Base-by-base conservation (phyloP, 1,284 basidiomycete genomes). In the Uromyces viciae-fabae region DNA sequence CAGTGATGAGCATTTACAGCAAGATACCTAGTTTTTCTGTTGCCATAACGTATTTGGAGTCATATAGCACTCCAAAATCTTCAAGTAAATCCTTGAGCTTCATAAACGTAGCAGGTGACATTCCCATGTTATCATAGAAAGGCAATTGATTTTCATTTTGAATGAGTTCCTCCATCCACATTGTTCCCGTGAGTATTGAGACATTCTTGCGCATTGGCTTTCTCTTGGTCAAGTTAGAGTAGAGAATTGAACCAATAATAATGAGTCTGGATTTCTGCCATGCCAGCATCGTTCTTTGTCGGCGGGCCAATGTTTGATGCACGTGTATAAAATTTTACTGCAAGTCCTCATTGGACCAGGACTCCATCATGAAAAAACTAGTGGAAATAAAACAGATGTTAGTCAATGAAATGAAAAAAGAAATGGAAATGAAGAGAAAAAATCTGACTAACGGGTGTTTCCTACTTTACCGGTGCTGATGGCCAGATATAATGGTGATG, bases 1-100 rank as follows among this genome's bases (percentile, higher is more conserved):
- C 69, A 4, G 69, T 72, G 43, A 72, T 25, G 8, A 72, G 38
- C 25, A 72, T 49, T n/a, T 72, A 72, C 14, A 72, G 19, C 14
- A 72, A 22, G 33, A 46, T 72, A 22, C 31, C 43, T 3, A 72
- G 49, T 25, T 71, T 46, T 25, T 71, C 17, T 3, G 68, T 71
- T 19, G 42, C 7, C 25, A 2, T 25, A 15, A 71, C 68, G 19
- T 52, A n/a, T n/a, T 52, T 46, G 28, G 68, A 71, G 68, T 46
- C 68, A 15, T 46, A 46, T 4, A 71, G 31, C 28, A n/a, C 66
- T 15, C 43, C 40, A 7, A 38, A 3, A 17, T 69, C 28, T 43
- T 43, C 43, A 7, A 69, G 36, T 2, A 69, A n/a, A 25, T 38
- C 38, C 15, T 69, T 42, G 15, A 69, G 43, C 40, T 40, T 46